Base-by-base conservation (phyloP, 352 stramenopile genomes). In the Phytophthora niederhauseri region DNA sequence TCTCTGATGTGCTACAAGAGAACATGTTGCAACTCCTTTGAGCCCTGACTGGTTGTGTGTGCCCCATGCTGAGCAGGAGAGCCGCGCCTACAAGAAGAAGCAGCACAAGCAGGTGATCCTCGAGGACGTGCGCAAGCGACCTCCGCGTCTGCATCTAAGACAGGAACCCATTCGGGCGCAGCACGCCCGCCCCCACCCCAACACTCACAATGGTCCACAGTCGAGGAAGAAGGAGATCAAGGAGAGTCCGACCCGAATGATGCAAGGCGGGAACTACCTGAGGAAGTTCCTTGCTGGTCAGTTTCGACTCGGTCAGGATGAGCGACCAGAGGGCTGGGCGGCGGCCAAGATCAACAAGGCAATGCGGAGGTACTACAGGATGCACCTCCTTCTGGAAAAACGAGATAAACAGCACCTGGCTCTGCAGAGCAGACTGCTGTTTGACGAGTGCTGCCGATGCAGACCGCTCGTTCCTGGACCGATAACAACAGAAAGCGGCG, bases 381-480 rank as follows among this genome's bases (percentile, higher is more conserved):
- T 90, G 54, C 74, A 88, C 15, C 54, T 80, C 14, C 49, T 90
- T 9, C 58, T 75, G n/a, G 60, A 81, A 19, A 84, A 70, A 15
- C 62, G 71, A 14, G 63, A 78, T 30, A 75, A 83, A 9, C 64
- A 88, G n/a, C 78, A 89, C 55, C 70, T 91, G 0, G 68, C 64
- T 4, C 60, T 73, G 43, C 85, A 91, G 61, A 88, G 78, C 66
- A 93, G 91, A 57, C 79, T 80, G 22, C 72, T 94, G 3, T 94
- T 90, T 56, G 82, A 92, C 7, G 85, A 94, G 61, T 94, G 87
- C 61, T 89, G 85, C 60, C 83, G 85, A 64, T 92, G 85, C 36
- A 77, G 66, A 1, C 83, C 81, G 11, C 70, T 93, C 4, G 70
- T 81, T 3, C 75, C 83, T 41, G 85, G 87, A 0, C 82, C 84